A percentile compares a stretch with the other conserved stretches of the same genome.
These are phyloP conservation scores for Aspergillus carbonarius DNA, from an alignment of 2,329 filamentous ascomycete species.

Conservation along the genomic window DNA sequence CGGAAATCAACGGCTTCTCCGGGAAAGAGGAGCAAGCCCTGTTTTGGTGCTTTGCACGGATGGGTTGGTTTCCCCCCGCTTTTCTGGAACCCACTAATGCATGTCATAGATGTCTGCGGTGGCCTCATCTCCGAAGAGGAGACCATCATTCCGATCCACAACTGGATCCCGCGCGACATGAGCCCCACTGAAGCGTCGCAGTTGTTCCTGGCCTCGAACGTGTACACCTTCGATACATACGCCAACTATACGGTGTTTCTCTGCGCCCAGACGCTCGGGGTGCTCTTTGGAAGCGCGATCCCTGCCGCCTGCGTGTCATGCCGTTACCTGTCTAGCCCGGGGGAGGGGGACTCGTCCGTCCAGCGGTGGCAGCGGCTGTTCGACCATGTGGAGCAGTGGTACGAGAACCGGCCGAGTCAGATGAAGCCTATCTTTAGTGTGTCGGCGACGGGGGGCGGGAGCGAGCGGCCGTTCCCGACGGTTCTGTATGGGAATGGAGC, in stretches of 20 bases:
- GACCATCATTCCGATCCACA: slow-evolving; percentile 50
- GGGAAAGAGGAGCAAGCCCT: slow-evolving; percentile 52
- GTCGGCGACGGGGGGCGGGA: slow-evolving; percentile 8
- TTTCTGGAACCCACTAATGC: not conserved
- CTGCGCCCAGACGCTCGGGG: slow-evolving; percentile 45
- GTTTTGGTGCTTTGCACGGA: slow-evolving; percentile 57
- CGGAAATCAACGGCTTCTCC: slow-evolving; percentile 53
- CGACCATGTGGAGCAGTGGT: slow-evolving; percentile 45
- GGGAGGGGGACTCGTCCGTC: slow-evolving; percentile 23
- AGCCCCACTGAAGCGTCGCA: slow-evolving; percentile 22
- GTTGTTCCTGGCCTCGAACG: slow-evolving; percentile 27
- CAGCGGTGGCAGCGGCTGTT: slow-evolving; percentile 42
- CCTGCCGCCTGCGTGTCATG: slow-evolving; percentile 14
- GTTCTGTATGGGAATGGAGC: slow-evolving; percentile 28
- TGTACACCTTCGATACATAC: slow-evolving; percentile 45
- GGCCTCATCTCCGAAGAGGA: slow-evolving; percentile 53
- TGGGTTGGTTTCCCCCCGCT: slow-evolving; percentile 38
- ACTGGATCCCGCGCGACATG: slow-evolving; percentile 43
- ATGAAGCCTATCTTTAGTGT: slow-evolving; percentile 30
- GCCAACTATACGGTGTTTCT: slow-evolving; percentile 54
- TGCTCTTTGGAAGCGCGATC: slow-evolving; percentile 29
- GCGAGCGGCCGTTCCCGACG: slow-evolving; percentile 25
- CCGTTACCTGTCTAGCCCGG: slow-evolving; percentile 18
- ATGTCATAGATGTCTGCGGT: slow-evolving; percentile 48
- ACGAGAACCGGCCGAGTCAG: slow-evolving; percentile 31